Conservation (phyloP, 345 rosid genomes). For the Eucalyptus rudis region DNA sequence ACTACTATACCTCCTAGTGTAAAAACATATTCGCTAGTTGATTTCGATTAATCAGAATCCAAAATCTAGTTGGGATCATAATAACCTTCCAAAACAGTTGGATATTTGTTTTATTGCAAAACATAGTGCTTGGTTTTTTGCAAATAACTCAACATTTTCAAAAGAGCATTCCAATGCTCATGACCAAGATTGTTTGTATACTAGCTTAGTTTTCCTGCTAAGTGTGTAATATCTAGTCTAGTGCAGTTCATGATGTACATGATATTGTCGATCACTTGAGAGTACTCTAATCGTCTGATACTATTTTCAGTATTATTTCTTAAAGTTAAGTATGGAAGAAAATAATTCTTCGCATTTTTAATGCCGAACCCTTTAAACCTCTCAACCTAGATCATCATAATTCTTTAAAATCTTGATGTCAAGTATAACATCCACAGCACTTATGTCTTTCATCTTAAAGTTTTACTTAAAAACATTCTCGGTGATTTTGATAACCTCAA, state of each 20-base stretch:
- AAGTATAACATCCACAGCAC: no score
- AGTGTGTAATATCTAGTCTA: fast-evolving
- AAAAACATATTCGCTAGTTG: fast-evolving
- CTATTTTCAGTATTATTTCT: fast-evolving
- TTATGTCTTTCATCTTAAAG: fast-evolving
- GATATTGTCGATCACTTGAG: fast-evolving
- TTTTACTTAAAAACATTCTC: fast-evolving
- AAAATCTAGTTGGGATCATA: fast-evolving
- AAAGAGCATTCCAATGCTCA: no score
- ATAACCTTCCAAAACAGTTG: fast-evolving
- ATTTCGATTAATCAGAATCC: fast-evolving
- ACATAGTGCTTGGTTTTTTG: fast-evolving
- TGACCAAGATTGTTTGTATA: fast-evolving
- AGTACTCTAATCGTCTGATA: fast-evolving
- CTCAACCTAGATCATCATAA: fast-evolving
- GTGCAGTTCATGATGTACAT: fast-evolving
- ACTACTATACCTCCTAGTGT: fast-evolving
- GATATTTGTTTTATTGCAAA: no score
- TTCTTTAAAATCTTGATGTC: fast-evolving
- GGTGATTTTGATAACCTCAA: neutral
- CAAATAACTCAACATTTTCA: fast-evolving
- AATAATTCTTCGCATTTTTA: fast-evolving
- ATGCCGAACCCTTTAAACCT: fast-evolving
- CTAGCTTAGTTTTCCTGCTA: fast-evolving
- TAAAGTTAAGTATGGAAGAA: fast-evolving